These are phyloP conservation scores for Neobulgaria alba DNA, from an alignment of 2,329 filamentous ascomycete species.

Conservation along the genomic window DNA sequence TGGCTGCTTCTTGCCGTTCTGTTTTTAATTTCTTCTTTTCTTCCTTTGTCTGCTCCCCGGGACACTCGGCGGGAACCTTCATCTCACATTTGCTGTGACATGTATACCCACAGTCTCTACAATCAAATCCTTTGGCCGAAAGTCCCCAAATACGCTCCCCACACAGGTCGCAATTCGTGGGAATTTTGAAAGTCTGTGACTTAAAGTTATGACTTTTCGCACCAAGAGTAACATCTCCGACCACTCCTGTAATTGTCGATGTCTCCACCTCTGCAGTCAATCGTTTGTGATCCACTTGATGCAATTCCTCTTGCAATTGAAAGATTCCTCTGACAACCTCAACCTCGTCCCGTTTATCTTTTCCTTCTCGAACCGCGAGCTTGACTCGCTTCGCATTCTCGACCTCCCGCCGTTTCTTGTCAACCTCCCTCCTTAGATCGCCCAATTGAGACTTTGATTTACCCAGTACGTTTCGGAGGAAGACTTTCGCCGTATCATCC, in stretches of 20 bases:
- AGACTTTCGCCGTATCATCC: conserved; percentile 82
- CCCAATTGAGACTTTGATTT: conserved; percentile 82
- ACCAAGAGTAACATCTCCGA: conserved; percentile 86
- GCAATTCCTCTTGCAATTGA: conserved; percentile 71
- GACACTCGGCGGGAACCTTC: conserved; percentile 94
- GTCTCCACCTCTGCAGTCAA: conserved; percentile 89
- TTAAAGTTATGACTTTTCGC: conserved; percentile 97
- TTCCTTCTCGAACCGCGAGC: conserved; percentile 70
- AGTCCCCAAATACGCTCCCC: conserved; percentile 96
- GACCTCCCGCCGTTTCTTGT: conserved; percentile 79
- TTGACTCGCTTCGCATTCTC: conserved; percentile 67
- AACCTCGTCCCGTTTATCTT: conserved; percentile 82
- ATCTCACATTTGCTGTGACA: conserved; percentile 99
- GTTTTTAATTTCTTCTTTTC: conserved; percentile 90
- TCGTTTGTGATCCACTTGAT: conserved; percentile 74
- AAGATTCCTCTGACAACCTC: conserved; percentile 79
- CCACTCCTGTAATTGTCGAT: conserved; percentile 79
- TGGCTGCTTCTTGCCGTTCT: conserved; percentile 73
- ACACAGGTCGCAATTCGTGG: conserved; percentile 95
- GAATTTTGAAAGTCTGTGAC: conserved; percentile 97
- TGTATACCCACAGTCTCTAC: conserved; percentile 91
- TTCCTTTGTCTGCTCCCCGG: conserved; percentile 87
- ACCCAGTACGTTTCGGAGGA: conserved; percentile 79
- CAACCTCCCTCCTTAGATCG: conserved; percentile 72
- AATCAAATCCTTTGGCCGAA: conserved; percentile 93